Evolutionary conservation across 345 rosid species (phyloP).

Genomic region (Moricandia arvensis): DNA sequence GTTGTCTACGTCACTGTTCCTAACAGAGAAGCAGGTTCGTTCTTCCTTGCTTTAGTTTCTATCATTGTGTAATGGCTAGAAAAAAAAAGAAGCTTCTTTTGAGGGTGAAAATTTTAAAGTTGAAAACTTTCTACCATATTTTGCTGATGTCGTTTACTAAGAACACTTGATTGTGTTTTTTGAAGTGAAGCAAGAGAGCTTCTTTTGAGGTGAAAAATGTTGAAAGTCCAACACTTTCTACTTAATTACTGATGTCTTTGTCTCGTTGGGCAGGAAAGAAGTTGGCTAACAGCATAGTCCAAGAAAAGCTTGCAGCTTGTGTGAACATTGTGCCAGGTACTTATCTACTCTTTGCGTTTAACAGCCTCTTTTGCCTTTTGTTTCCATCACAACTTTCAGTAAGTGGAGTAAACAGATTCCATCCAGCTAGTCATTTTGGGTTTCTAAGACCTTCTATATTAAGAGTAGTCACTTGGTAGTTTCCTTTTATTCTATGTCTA

Average conservation of each 20-base stretch:
- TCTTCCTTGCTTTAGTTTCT: background rate
- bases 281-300: constrained; percentile 79
- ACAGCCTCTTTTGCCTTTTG: background rate
- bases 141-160: background rate
- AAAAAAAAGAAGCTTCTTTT: background rate
- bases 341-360: constrained; percentile 13
- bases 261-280: constrained; percentile 60
- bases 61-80: background rate
- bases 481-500: too few species aligned
- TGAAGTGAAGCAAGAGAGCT: too few species aligned
- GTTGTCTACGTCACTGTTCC: constrained; percentile 93
- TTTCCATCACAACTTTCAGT: background rate
- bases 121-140: background rate
- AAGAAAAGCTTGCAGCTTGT: constrained; percentile 89
- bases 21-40: constrained; percentile 74
- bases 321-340: constrained; percentile 85
- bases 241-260: background rate
- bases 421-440: background rate
- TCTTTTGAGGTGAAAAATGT: background rate
- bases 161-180: too few species aligned
- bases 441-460: background rate
- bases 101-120: background rate
- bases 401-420: background rate
- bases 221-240: background rate
- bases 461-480: background rate